A percentile compares a stretch with the other conserved stretches of the same genome.
Conservation (phyloP, 202 grass and related monocot species). For the Eragrostis tef region DNA sequence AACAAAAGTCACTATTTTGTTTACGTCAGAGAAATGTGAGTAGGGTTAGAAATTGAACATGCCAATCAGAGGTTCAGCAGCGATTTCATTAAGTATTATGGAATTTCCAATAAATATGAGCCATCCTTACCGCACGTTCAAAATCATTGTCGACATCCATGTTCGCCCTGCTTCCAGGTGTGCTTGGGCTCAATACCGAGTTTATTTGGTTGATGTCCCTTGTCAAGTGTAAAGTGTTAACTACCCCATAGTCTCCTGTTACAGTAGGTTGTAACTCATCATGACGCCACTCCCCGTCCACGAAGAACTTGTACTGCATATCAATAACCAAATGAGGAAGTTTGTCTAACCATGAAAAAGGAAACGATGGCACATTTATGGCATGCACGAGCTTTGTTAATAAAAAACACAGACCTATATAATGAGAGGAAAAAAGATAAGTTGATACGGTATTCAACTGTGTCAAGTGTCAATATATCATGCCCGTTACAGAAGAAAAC, state of each 20-base stretch:
- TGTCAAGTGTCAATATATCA: background rate
- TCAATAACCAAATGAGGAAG: conserved; percentile 45
- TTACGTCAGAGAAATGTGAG: conserved; percentile 12
- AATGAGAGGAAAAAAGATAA: background rate
- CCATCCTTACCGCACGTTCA: conserved; percentile 57
- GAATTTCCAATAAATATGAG: conserved; percentile 15
- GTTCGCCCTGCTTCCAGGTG: conserved; percentile 58
- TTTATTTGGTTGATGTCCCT: conserved; percentile 60
- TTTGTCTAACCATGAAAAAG: background rate
- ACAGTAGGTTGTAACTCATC: conserved; percentile 75
- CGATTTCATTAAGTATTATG: conserved; percentile 33
- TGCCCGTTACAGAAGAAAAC: background rate
- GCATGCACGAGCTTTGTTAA: background rate
- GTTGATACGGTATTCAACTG: background rate
- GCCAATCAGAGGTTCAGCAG: conserved; percentile 16
- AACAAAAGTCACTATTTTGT: conserved; percentile 22
- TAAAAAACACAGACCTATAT: background rate
- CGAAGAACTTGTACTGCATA: conserved; percentile 93
- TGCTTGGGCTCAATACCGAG: conserved; percentile 60
- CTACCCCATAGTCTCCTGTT: conserved; percentile 68
- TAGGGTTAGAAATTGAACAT: conserved; percentile 14
- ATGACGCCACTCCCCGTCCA: conserved; percentile 92
- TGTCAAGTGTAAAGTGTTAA: conserved; percentile 75
- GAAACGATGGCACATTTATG: background rate
- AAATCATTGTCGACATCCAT: conserved; percentile 91